Base-by-base conservation (phyloP, 2,329 filamentous ascomycete genomes). In the Cyclaneusma minus region DNA sequence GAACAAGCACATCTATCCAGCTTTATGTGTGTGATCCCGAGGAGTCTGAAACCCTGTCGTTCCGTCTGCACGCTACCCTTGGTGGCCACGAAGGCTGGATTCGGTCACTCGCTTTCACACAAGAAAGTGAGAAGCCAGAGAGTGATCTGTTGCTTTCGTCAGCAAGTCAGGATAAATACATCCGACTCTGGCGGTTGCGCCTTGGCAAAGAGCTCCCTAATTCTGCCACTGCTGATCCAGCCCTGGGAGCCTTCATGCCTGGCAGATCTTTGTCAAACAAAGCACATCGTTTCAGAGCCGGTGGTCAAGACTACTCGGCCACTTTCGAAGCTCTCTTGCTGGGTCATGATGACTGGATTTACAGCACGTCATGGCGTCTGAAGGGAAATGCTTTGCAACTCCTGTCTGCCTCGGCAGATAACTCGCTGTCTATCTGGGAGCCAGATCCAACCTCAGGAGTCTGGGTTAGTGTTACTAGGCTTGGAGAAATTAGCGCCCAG, bases 341-440 rank as follows among this genome's bases (percentile, higher is more conserved):
- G 3, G 89, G 89, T 6, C 89, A 98, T 45, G 89, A 98, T 47
- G 89, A 98, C 44, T 98, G 89, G 89, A 87, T 98, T 30, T 95
- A 93, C 51, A 91, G 80, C 29, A 75, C 81, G 2, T 9, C 53
- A 58, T 31, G 52, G 49, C 25, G 53, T 47, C 19, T 29, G 6
- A 22, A 30, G 4, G 34, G 32, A 3, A 31, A 35, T 11, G 68
- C 62, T 32, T 59, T 79, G 8, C 81, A 79, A 39, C 66, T 94
- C 6, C 66, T 98, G 3, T 85, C 87, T 2, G 76, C 87, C 1
- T 95, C 89, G 3, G 89, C 89, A 3, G 89, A 98, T 47, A 95
- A 93, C 47, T 94, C 89, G 0, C 60, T 98, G 7, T 75, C 84
- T 1, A 78, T 98, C 29, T 98, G 89, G 89, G 78, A 89, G 45